phyloP scores from a whole-genome alignment of 495 filamentous ascomycete genomes.

The Trichocladium antarcticum region DNA sequence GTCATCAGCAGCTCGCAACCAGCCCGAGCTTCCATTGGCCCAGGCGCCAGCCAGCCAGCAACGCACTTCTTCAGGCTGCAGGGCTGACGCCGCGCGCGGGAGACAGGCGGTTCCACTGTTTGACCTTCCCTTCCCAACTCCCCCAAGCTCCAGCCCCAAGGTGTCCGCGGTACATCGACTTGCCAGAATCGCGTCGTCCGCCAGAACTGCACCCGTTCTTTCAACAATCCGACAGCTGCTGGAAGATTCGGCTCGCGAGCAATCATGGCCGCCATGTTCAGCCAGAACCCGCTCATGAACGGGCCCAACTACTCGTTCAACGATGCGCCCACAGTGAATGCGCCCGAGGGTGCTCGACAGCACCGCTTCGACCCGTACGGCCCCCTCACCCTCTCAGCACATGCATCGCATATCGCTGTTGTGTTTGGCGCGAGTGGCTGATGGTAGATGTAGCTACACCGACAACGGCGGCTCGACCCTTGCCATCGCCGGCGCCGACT shows the following conservation, averaged over 20 bases:
- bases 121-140: slow-evolving; percentile 5
- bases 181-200: background rate
- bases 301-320: slow-evolving; percentile 50
- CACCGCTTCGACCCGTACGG: slow-evolving; percentile 91
- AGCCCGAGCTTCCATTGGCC: background rate
- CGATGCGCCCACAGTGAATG: slow-evolving; percentile 36
- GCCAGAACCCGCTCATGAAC: slow-evolving; percentile 50
- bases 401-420: background rate
- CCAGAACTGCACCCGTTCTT: too few relatives aligned
- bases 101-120: slow-evolving; percentile 13
- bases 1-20: slow-evolving; percentile 15
- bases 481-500: slow-evolving; percentile 86
- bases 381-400: background rate
- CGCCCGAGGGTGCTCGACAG: slow-evolving; percentile 43
- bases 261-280: slow-evolving; percentile 45
- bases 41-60: background rate
- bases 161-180: background rate
- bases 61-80: slow-evolving; percentile 32
- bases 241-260: too few relatives aligned
- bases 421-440: background rate
- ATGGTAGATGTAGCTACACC: slow-evolving; percentile 57
- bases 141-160: background rate
- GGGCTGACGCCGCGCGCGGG: slow-evolving; percentile 38
- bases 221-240: too few relatives aligned
- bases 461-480: slow-evolving; percentile 96